Evolutionary conservation across 371 early-diverging fungal species (phyloP).

Genomic region (Mucor mucedo): DNA sequence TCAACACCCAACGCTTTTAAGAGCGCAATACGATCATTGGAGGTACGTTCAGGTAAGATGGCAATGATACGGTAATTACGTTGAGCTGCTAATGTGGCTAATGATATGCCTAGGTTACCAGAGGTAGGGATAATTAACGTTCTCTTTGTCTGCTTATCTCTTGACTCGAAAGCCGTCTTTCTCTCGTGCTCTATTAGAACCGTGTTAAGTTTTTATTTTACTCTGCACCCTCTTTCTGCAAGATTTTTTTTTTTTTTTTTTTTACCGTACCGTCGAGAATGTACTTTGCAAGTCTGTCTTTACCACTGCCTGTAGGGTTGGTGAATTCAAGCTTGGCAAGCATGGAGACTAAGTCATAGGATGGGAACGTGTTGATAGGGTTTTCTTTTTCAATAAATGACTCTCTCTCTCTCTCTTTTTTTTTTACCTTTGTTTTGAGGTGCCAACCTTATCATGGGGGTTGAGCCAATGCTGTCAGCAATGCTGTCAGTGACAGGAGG

Average conservation of each 20-base stretch:
- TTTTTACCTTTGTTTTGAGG: slow-evolving; percentile 34
- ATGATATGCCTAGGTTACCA: slow-evolving; percentile 68
- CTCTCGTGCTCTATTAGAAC: slow-evolving; percentile 18
- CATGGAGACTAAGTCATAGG: slow-evolving; percentile 46
- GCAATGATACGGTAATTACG: slow-evolving; percentile 60
- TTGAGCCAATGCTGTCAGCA: slow-evolving; percentile 39
- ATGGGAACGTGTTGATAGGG: not conserved
- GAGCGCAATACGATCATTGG: slow-evolving; percentile 71
- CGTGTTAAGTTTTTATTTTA: not conserved
- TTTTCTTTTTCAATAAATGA: not conserved
- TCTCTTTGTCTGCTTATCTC: slow-evolving; percentile 31
- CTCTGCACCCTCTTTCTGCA: too few relatives aligned
- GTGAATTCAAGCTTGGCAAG: slow-evolving; percentile 76
- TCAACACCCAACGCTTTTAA: slow-evolving; percentile 80
- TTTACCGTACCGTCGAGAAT: slow-evolving; percentile 50
- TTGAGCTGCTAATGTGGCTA: slow-evolving; percentile 53
- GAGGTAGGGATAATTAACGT: slow-evolving; percentile 75
- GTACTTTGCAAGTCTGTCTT: slow-evolving; percentile 76
- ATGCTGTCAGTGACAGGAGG: slow-evolving; percentile 38
- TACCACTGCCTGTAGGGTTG: slow-evolving; percentile 77
- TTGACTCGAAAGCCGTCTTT: slow-evolving; percentile 19
- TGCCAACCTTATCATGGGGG: slow-evolving; percentile 40
- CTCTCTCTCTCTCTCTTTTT: too few relatives aligned
- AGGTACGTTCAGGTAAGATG: slow-evolving; percentile 77
- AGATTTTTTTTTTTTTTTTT: not conserved